Base-by-base conservation (phyloP, 768 basidiomycete genomes). In the Tulasnella sp. region DNA sequence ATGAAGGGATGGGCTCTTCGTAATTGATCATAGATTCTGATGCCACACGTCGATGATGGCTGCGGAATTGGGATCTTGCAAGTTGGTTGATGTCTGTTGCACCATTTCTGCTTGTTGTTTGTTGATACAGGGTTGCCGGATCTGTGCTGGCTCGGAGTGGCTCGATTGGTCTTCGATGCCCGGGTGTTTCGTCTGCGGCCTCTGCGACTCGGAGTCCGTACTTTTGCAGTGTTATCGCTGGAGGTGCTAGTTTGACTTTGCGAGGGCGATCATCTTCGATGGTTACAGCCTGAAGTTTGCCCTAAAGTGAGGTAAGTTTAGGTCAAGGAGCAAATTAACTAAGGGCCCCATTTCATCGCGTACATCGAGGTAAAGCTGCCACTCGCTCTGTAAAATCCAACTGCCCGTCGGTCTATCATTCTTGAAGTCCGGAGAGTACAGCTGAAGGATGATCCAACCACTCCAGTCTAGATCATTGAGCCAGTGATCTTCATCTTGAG, bases 361-460 rank as follows among this genome's bases (percentile, higher is more conserved):
- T 75, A 75, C 74, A 20, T 75, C 74, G 3, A 48, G 20, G 74
- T 75, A 75, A 4, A 75, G 74, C 41, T 75, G 74, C 74, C 74
- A 75, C 40, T 42, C 46, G 40, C 74, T 75, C 14, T 75, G 28
- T 48, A 75, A 44, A 37, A 75, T 40, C 41, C 41, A 42, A 42
- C 46, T 42, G 74, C 74, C 74, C n/a, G 74, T 75, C 12, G 40
- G 74, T 44, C 46, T 42, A 28, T 42, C 40, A 16, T 75, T 48
- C 74, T 42, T 75, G 74, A 75, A 75, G 46, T 75, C 74, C 31
- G 74, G 74, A 42, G 74, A 34, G 40, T 75, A 75, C 74, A 75
- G 46, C 41, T 75, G 40, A 40, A 75, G 74, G 24, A 48, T 75
- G 18, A 75, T 40, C 41, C 46, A 48, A 16, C 74, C 74, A 75